A percentile compares a stretch with the other conserved stretches of the same genome.
Evolutionary conservation across 371 early-diverging fungal genomes (phyloP).

Genomic region (Phascolomyces articulosus): DNA sequence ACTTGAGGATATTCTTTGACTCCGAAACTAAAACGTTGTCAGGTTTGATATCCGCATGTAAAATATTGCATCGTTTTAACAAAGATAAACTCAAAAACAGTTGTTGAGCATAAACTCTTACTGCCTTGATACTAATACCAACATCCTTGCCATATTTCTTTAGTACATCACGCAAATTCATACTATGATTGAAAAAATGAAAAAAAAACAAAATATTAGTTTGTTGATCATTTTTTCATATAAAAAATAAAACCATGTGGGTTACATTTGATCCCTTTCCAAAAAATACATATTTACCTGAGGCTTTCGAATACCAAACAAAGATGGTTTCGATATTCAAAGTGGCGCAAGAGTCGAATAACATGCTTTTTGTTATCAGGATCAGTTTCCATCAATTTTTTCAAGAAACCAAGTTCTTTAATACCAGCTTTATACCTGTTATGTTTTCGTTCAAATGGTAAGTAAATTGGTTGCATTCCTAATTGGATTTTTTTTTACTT

Average conservation of each 20-base stretch:
- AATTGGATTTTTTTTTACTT: too few species aligned
- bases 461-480: too few species aligned
- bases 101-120: slow-evolving; percentile 91
- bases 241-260: too few species aligned
- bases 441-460: too few species aligned
- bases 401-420: slow-evolving; percentile 88
- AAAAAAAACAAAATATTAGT: neutral
- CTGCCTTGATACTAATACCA: slow-evolving; percentile 92
- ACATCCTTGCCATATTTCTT: slow-evolving; percentile 93
- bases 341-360: slow-evolving; percentile 80
- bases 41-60: slow-evolving; percentile 99
- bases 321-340: slow-evolving; percentile 90
- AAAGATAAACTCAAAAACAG: slow-evolving; percentile 86
- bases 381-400: slow-evolving; percentile 80
- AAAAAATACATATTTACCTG: slow-evolving; percentile 40
- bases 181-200: slow-evolving; percentile 40
- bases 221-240: neutral
- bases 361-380: slow-evolving; percentile 89
- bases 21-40: slow-evolving; percentile 95
- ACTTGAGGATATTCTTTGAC: slow-evolving; percentile 77
- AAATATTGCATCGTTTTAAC: slow-evolving; percentile 77
- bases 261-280: neutral
- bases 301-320: slow-evolving; percentile 95
- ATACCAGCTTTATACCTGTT: slow-evolving; percentile 88
- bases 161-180: slow-evolving; percentile 92